phyloP scores from a whole-genome alignment of 169 alveolate genomes.

The Eimeria acervulina region DNA sequence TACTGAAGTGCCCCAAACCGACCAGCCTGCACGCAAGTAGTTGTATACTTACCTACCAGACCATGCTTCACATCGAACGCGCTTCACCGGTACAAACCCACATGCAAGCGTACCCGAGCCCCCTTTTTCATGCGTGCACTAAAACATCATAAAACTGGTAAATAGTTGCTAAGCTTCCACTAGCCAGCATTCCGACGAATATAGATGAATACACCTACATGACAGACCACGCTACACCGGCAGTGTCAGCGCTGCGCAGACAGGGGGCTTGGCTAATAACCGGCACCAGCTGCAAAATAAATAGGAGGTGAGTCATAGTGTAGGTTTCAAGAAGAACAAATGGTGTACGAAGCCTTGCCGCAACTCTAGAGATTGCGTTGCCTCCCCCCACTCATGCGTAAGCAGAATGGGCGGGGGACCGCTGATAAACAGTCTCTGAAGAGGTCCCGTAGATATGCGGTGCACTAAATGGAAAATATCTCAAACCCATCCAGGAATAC shows the following conservation, averaged over 20 bases:
- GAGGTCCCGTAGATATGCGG: background rate
- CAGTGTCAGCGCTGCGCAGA: background rate
- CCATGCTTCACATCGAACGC: too few species aligned
- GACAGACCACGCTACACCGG: background rate
- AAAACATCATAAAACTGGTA: background rate
- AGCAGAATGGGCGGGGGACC: background rate
- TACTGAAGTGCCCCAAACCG: too few species aligned
- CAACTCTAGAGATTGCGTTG: background rate
- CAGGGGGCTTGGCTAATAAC: background rate
- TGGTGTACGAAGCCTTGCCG: background rate
- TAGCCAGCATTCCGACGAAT: background rate
- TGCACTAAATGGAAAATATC: background rate
- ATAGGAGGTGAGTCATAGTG: background rate
- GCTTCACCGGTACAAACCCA: too few species aligned
- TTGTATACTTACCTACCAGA: too few species aligned
- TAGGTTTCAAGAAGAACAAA: background rate
- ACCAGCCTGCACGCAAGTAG: too few species aligned
- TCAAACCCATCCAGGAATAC: background rate
- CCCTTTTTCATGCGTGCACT: background rate
- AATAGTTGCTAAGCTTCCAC: background rate
- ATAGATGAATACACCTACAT: background rate
- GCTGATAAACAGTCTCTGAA: background rate
- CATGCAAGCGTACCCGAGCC: background rate
- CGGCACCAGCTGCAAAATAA: background rate
- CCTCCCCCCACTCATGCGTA: constrained; percentile 39